Percentiles rank a stretch among this genome's conserved stretches.
phyloP scores from a whole-genome alignment of 176 grass and related monocot species.

The Microstegium vimineum region DNA sequence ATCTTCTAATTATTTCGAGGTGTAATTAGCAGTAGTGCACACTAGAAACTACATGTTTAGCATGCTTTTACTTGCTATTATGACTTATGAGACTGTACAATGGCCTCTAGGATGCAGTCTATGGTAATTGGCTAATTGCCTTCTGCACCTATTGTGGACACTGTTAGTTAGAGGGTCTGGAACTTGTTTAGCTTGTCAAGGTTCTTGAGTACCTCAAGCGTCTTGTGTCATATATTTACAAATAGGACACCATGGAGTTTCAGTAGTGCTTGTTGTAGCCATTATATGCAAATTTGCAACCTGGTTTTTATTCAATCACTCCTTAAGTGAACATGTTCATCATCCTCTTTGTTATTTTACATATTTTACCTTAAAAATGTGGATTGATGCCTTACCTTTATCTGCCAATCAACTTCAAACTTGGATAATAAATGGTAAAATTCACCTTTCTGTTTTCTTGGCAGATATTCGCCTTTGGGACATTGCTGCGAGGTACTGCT shows the following conservation, averaged over 20 bases:
- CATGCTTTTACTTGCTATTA: background rate
- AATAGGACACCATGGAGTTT: background rate
- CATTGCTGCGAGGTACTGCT: conserved; percentile 76
- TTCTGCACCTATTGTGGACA: conserved; percentile 4
- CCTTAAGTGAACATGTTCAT: background rate
- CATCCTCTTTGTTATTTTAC: background rate
- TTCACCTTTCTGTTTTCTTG: conserved; percentile 19
- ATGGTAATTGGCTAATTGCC: background rate
- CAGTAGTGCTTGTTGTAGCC: conserved; percentile 4
- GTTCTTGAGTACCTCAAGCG: background rate
- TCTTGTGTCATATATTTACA: background rate
- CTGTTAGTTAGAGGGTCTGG: background rate
- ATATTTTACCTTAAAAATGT: background rate
- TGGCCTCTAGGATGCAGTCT: conserved; percentile 1
- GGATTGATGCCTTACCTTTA: background rate
- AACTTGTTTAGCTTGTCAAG: background rate
- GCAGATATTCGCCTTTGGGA: conserved; percentile 96
- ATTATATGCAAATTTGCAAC: background rate
- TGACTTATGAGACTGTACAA: background rate
- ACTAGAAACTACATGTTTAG: too few species aligned
- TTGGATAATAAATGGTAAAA: conserved; percentile 12
- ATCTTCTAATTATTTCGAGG: background rate
- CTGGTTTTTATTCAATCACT: background rate
- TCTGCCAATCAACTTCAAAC: conserved; percentile 9
- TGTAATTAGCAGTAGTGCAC: too few species aligned